Base-by-base conservation (phyloP, 2,329 filamentous ascomycete genomes). In the Hortaea sp. region DNA sequence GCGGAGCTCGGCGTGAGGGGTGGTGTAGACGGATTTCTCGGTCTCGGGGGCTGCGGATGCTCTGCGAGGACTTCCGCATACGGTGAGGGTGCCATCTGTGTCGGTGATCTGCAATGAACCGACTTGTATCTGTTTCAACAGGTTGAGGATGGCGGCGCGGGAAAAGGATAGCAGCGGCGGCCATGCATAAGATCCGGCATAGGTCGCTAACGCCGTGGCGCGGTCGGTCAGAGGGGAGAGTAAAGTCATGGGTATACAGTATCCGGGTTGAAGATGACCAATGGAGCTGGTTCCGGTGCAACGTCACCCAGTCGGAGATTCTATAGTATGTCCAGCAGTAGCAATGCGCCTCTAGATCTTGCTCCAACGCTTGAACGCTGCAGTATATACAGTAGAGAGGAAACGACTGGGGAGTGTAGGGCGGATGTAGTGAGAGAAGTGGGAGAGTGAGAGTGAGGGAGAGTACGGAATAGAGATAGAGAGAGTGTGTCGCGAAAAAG, bases 1-100 rank as follows among this genome's bases (percentile, higher is more conserved):
- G 9, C 74, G 69, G 31, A 86, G 64, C 54, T 80, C 74, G 3
- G 78, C 72, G 32, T 69, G 66, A 27, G 70, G 71, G 29, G 56
- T 56, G n/a, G 57, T 54, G 51, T 64, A 58, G 39, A 65, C 60
- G 2, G 47, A 67, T 41, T 68, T 66, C 39, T 63, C 62, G 27
- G 40, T 43, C 7, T 59, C 48, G 31, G 74, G 54, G 57, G 73
- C 54, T 10, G 50, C 48, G 43, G 44, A 46, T 6, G 37, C 29
- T 4, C 32, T 9, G 9, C 32, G 32, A 7, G 57, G 54, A 65
- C 57, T 77, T 64, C 69, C 69, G 46, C 64, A 70, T 20, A 66
- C 59, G 11, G 65, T 68, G 10, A 66, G 59, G 50, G 67, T 69
- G 47, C 59, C 70, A 57, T 67, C 66, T 51, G 54, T 62, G 56